Percentiles rank a stretch among this genome's conserved stretches.
These are phyloP conservation scores for Coelastrella sp. DNA, from an alignment of 139 green algal genomes.

Conservation along the genomic window DNA sequence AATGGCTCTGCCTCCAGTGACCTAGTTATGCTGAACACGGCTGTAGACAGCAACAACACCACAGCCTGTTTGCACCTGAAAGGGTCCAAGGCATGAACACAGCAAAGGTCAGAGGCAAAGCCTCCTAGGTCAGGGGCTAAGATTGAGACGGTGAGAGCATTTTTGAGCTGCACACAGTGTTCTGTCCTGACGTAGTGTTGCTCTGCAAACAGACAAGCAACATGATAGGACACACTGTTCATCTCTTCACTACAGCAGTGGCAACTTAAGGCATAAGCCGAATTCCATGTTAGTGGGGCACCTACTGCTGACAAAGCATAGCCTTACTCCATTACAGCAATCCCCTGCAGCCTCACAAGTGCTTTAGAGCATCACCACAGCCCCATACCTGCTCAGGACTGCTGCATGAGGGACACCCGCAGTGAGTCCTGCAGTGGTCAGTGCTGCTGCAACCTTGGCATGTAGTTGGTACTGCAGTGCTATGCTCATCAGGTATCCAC, in stretches of 20 bases:
- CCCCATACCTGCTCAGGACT: neutral
- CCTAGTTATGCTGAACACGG: constrained; percentile 64
- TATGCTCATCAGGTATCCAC: constrained; percentile 31
- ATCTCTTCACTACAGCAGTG: too few species aligned
- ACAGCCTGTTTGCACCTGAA: constrained; percentile 40
- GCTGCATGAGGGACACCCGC: neutral
- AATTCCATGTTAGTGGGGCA: too few species aligned
- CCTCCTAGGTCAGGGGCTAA: too few species aligned
- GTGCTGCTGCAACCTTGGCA: constrained; percentile 26
- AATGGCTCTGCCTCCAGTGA: constrained; percentile 83
- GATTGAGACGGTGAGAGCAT: too few species aligned
- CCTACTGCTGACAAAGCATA: neutral
- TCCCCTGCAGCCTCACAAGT: too few species aligned
- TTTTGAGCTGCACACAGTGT: too few species aligned
- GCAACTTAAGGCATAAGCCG: too few species aligned
- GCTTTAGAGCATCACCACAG: neutral
- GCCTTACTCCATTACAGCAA: too few species aligned
- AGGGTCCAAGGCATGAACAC: neutral
- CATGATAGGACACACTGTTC: too few species aligned
- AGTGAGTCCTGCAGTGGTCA: neutral
- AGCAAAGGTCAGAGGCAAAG: neutral
- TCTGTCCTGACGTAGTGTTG: too few species aligned
- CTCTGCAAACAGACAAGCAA: too few species aligned
- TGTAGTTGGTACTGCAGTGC: constrained; percentile 49
- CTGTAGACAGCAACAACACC: constrained; percentile 55